Evolutionary conservation across 768 basidiomycete species (phyloP).

Genomic region (Amanita rimosa): DNA sequence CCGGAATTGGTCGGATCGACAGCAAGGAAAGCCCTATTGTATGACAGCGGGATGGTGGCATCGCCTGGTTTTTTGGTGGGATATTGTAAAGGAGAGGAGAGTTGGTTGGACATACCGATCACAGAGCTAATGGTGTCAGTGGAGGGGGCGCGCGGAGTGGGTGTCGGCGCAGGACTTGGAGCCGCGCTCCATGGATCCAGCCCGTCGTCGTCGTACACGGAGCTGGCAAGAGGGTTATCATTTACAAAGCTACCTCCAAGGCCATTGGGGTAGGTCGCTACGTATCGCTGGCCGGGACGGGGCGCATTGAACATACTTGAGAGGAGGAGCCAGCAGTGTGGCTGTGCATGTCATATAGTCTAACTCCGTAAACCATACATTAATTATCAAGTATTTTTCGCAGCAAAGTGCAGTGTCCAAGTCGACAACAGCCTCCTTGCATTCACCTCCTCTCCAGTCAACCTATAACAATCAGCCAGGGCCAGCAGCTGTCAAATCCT

Average conservation of each 20-base stretch:
- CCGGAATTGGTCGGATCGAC: conserved; percentile 65
- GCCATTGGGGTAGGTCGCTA: conserved; percentile 39
- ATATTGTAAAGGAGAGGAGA: not conserved
- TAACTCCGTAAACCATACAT: not conserved
- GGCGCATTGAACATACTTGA: conserved; percentile 76
- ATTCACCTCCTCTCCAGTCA: conserved; percentile 82
- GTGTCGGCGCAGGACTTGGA: conserved; percentile 61
- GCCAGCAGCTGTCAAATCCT: not conserved
- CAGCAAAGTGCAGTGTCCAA: conserved; percentile 93
- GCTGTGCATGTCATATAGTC: conserved; percentile 3
- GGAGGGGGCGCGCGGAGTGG: conserved; percentile 31
- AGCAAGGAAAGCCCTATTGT: conserved; percentile 60
- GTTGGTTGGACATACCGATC: conserved; percentile 38
- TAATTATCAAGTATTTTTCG: conserved; percentile 29
- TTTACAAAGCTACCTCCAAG: conserved; percentile 68
- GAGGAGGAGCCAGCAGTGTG: not conserved
- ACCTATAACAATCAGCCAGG: conserved; percentile 27
- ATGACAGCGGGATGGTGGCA: conserved; percentile 70
- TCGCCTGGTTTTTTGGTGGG: conserved; percentile 37
- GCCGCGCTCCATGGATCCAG: conserved; percentile 73
- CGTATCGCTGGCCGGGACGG: conserved; percentile 60
- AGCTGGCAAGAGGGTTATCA: conserved; percentile 63
- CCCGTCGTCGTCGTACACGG: conserved; percentile 74
- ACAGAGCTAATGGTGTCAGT: conserved; percentile 53
- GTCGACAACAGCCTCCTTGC: conserved; percentile 70